A percentile compares a stretch with the other conserved stretches of the same genome.
phyloP scores from a whole-genome alignment of 805 yeast genomes.

The Deakozyma indianensis region DNA sequence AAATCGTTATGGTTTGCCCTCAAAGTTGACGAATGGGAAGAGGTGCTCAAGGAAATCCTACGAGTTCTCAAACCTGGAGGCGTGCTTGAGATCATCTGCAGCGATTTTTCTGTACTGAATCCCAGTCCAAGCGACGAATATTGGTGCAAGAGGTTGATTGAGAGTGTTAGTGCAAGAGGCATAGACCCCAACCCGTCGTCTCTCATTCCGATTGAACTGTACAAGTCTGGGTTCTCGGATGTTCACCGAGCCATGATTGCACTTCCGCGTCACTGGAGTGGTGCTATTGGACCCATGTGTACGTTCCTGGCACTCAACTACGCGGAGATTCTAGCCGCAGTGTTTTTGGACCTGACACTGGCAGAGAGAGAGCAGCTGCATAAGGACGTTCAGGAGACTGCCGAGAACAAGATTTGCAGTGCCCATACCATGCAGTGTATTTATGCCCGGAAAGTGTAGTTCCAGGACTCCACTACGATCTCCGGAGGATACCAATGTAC shows the following conservation, averaged over 20 bases:
- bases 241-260: slow-evolving; percentile 14
- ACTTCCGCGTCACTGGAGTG: slow-evolving; percentile 21
- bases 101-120: slow-evolving; percentile 14
- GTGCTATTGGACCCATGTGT: slow-evolving; percentile 16
- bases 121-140: slow-evolving; percentile 7
- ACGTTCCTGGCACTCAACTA: background rate
- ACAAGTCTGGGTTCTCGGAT: slow-evolving; percentile 14
- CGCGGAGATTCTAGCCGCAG: background rate
- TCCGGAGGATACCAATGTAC: too few relatives aligned
- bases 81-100: slow-evolving; percentile 14
- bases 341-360: background rate
- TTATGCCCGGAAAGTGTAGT: background rate
- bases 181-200: slow-evolving; percentile 10
- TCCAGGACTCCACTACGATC: too few relatives aligned
- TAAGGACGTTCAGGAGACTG: background rate
- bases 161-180: slow-evolving; percentile 7
- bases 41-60: slow-evolving; percentile 13
- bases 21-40: slow-evolving; percentile 14
- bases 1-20: slow-evolving; percentile 19
- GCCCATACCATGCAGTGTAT: background rate
- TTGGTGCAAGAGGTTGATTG: slow-evolving; percentile 7
- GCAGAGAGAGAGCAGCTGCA: background rate
- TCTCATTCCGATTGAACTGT: slow-evolving; percentile 8
- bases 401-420: background rate
- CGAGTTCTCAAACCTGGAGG: slow-evolving; percentile 21